Conservation (phyloP, 2,329 filamentous ascomycete genomes). For the Phyllosticta capitalensis region DNA sequence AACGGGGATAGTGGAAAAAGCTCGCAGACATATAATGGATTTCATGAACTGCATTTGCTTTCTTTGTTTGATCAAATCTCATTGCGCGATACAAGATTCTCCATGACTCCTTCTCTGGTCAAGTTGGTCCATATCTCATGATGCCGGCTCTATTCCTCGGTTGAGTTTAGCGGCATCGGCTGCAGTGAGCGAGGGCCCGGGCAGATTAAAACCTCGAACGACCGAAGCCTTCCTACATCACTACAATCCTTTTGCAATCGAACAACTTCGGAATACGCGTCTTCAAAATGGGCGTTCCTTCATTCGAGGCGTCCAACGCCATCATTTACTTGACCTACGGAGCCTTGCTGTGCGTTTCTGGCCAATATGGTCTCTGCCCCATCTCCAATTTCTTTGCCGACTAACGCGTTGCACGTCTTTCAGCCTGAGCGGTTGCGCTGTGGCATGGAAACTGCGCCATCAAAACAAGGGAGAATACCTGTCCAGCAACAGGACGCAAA, state of each 20-base stretch:
- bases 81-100: background rate
- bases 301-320: slow-evolving; percentile 68
- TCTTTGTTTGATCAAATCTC: background rate
- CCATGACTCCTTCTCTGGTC: background rate
- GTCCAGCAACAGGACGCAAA: slow-evolving; percentile 70
- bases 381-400: background rate
- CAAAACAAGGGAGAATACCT: slow-evolving; percentile 65
- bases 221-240: background rate
- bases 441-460: slow-evolving; percentile 47
- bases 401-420: slow-evolving; percentile 13
- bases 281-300: slow-evolving; percentile 60
- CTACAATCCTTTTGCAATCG: background rate
- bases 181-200: background rate
- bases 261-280: no score
- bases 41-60: background rate
- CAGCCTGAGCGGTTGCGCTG: slow-evolving; percentile 53
- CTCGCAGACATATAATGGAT: background rate
- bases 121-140: background rate
- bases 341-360: slow-evolving; percentile 56
- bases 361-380: background rate
- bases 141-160: background rate
- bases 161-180: background rate
- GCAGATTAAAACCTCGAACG: background rate
- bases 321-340: slow-evolving; percentile 74
- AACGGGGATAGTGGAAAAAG: background rate